Base-by-base conservation (phyloP, 2,329 filamentous ascomycete genomes). In the Herpotrichia juniperi region DNA sequence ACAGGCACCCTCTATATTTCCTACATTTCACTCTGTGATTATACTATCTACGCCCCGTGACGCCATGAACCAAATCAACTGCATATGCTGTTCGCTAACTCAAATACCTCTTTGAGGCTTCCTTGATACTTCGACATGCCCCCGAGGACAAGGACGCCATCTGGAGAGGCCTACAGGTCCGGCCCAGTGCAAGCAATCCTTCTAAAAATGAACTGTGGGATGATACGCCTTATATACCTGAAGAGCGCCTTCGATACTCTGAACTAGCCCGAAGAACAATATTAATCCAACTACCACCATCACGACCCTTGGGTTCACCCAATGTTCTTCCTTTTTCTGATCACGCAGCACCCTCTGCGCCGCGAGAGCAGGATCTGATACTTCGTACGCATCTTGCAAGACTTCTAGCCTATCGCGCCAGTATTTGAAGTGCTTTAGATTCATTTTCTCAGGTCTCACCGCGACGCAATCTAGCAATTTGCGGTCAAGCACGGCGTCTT, bases 251-350 rank as follows among this genome's bases (percentile, higher is more conserved):
- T 77, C 72, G 32, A 81, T 42, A 44, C 67, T 68, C 59, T 81
- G 71, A 11, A 77, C 54, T 12, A 79, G 16, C 2, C 77, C 70
- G 59, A 81, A 76, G 43, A 76, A 62, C 5, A 73, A 60, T 0
- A 71, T 78, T 19, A 76, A 58, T 12, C 62, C 44, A 0, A 76
- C 46, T 10, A 64, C 63, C 9, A 63, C 48, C 1, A 78, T 62
- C 1, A 73, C 76, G 4, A 78, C 66, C 77, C 77, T 80, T 44
- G 78, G 75, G 1, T 72, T 76, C 44, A 74, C 78, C 75, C 76
- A 79, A 42, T 79, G 75, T 0, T 71, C 67, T 1, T 69, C 67
- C 21, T 76, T 73, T 4, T 76, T 57, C 4, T 70, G 51, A 50
- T 79, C 76, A 42, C 68, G 58, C 75, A 28, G 26, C 12, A 28